Evolutionary conservation across 2,329 filamentous ascomycete species (phyloP), one percentile per base, ranked within the genome.

Genomic region (Rhexocercosporidium sp.): DNA sequence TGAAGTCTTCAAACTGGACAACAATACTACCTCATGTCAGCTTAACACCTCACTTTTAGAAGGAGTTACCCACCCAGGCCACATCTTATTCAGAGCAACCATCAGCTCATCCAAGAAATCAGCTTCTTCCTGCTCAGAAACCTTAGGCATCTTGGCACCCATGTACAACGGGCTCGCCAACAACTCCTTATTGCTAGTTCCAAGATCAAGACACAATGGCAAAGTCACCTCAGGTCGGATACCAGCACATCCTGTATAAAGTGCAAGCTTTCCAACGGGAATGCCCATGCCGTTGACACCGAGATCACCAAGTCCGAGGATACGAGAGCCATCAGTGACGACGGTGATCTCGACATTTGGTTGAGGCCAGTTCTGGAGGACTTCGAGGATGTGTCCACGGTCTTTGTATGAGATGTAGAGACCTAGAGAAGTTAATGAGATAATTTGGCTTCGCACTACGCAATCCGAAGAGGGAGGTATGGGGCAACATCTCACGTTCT

Each of bases 221-320:
- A 97, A 81, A 9, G 91, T 92, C n/a, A 91, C 84, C 44, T 90
- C 88, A 0, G 92, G 93, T 76, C 95, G 91, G 12, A 97, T 88
- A 18, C 93, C 94, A n/a, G 91, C 93, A 78, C 93, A 97, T 0
- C 95, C 81, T 0, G 93, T 96, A 44, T 92, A 93, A 46, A 97
- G 84, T 12, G 90, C 89, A 34, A 96, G 82, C 77, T 97, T 97
- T 18, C 93, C 93, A 2, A 93, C 85, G 2, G 91, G 93, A 70
- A 97, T 97, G 54, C 96, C 83, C 66, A 97, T 91, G 3, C 90
- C 93, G 16, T 94, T 93, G 1, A 93, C 88, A 5, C 94, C 93
- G 77, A 97, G 92, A 75, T 97, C 93, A 2, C 94, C 93, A 66
- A 97, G 95, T 0, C 93, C 75, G 9, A 77, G 71, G 27, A 97